Evolutionary conservation across 306 rosid genomes (phyloP), one percentile per base, ranked within the genome.

Genomic region (Trifolium repens): DNA sequence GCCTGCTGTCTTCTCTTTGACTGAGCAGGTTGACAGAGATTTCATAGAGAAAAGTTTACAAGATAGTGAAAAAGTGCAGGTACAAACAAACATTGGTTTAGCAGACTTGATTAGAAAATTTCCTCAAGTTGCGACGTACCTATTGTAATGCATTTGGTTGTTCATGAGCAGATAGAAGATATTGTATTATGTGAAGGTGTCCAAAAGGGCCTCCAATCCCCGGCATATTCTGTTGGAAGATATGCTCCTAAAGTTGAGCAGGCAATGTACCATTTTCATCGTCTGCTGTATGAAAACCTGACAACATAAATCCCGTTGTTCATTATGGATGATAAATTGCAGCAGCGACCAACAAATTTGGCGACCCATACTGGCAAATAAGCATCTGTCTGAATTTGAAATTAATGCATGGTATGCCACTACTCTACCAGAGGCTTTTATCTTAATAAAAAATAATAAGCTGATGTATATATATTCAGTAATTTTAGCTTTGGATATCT

Each of bases 251-350:
- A 72, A 1, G 88, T 94, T 52, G 98, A 94, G 87, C 88, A 80
- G 46, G 97, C 98, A 72, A 87, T 91, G 98, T 87, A 94, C 88
- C 98, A 94, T 85, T 94, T 91, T 70, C 98, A 90, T 69, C 61
- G 87, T 71, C 87, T 88, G 67, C 96, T 94, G 55, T 79, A 86
- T 67, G 66, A 74, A 67, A 77, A 80, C 78, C 80, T 93, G 2
- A 57, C 67, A 11, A 59, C 82, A 65, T 87, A 44, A 85, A 42
- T 32, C 26, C 53, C 60, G 19, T 19, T 13, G 35, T 30, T 46
- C 53, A 12, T 14, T 32, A 17, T 37, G 22, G 32, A 49, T 46
- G 14, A 64, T 62, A 42, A 40, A 53, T 47, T 22, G 65, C 24
- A 5, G 30, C 27, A 39, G 65, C 72, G 69, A 35, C 12, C 63